phyloP scores from a whole-genome alignment of 208 protist species.

The Lotmaria passim region DNA sequence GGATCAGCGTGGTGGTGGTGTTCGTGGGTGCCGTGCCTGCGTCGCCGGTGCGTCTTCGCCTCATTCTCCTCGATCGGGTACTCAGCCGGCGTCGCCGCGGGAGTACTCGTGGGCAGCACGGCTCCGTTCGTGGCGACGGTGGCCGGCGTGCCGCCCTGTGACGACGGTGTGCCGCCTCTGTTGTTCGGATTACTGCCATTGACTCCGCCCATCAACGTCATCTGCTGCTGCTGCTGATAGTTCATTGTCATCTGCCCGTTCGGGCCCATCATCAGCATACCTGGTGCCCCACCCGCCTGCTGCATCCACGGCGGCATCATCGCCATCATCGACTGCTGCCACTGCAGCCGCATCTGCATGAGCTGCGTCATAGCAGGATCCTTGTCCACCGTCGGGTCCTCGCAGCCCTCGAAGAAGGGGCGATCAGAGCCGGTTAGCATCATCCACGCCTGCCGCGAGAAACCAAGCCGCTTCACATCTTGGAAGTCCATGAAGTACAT shows the following conservation, averaged over 20 bases:
- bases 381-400: slow-evolving; percentile 60
- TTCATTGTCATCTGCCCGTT: no score
- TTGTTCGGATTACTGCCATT: not conserved
- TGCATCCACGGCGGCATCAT: slow-evolving; percentile 41
- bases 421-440: slow-evolving; percentile 63
- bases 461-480: slow-evolving; percentile 72
- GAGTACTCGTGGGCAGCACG: not conserved
- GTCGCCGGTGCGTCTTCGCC: slow-evolving; percentile 18
- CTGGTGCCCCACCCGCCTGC: not conserved
- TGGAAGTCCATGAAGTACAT: slow-evolving; percentile 91
- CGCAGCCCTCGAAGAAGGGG: slow-evolving; percentile 59
- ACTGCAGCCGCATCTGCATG: slow-evolving; percentile 50
- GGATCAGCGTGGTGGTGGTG: slow-evolving; percentile 29
- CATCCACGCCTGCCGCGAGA: slow-evolving; percentile 74
- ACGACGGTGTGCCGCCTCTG: not conserved
- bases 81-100: not conserved
- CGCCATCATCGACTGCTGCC: slow-evolving; percentile 42
- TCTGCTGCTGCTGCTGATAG: slow-evolving; percentile 20
- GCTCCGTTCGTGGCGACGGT: slow-evolving; percentile 5
- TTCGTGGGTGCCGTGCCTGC: slow-evolving; percentile 24
- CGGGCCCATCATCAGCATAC: slow-evolving; percentile 13
- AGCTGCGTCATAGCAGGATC: slow-evolving; percentile 75
- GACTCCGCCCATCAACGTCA: slow-evolving; percentile 8
- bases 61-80: slow-evolving; percentile 27
- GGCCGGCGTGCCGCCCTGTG: not conserved